Evolutionary conservation across 2,329 filamentous ascomycete genomes (phyloP), one percentile per base, ranked within the genome.

Genomic region (Hypoxylon sp.): DNA sequence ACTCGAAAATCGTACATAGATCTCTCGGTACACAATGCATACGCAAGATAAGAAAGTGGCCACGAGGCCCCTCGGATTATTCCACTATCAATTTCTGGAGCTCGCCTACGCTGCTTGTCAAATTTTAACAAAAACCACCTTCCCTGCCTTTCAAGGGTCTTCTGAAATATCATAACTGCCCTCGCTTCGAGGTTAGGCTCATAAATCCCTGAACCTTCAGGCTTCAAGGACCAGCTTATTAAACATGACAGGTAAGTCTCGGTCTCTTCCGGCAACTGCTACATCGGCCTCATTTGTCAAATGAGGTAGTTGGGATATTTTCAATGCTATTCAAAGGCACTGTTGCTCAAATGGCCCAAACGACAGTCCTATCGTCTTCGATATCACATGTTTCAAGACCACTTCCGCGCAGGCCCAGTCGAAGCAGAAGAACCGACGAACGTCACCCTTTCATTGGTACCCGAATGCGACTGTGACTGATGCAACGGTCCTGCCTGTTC

Each of bases 381-480:
- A 63, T 43, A 64, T 71, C 68, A 71, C 68, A 69, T 67, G 63
- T 61, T 67, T 61, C 60, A 64, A 48, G 53, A 17, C 14, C 21
- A 34, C 49, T 60, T 68, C 50, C n/a, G 34, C 46, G 55, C 30
- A 32, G 59, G 49, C 51, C 61, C 59, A 68, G 52, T 60, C 52
- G 56, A 58, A 45, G 56, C 23, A 59, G 45, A 68, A 41, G 53
- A 63, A 28, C 32, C 30, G 52, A 36, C 23, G 36, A 59, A 63
- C 38, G 61, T 58, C 19, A 68, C 65, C 65, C 60, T 69, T 57
- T 41, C 63, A 64, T 58, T 28, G 43, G 50, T 60, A 65, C 46
- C 66, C 62, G 66, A 48, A 69, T 71, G 66, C 57, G 50, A 71
- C 68, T 41, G 68, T 71, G 68, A 65, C 65, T 45, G 45, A 67